These are phyloP conservation scores for Aegilops tauschii DNA, from an alignment of 176 grass and related monocot genomes.

Conservation along the genomic window DNA sequence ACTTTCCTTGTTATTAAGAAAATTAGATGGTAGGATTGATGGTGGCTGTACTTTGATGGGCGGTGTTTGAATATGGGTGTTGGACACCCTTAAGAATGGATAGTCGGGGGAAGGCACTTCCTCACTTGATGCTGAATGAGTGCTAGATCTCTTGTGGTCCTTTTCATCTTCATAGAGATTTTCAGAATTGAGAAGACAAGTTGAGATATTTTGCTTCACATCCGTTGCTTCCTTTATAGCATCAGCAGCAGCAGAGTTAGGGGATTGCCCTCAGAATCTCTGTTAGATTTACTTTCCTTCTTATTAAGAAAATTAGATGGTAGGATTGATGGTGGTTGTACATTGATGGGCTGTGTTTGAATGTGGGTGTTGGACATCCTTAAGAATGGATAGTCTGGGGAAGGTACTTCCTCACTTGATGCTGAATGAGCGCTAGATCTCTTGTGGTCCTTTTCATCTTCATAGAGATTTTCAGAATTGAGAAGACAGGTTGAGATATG, in stretches of 20 bases:
- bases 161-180: slow-evolving; percentile 43
- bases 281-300: slow-evolving; percentile 28
- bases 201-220: slow-evolving; percentile 51
- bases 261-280: slow-evolving; percentile 52
- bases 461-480: slow-evolving; percentile 38
- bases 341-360: slow-evolving; percentile 45
- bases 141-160: slow-evolving; percentile 32
- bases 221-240: slow-evolving; percentile 94
- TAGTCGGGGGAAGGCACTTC: slow-evolving; percentile 43
- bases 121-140: slow-evolving; percentile 59
- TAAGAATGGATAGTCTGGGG: slow-evolving; percentile 53
- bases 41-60: slow-evolving; percentile 56
- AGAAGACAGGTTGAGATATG: not conserved
- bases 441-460: slow-evolving; percentile 33
- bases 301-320: slow-evolving; percentile 45
- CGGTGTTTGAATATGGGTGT: slow-evolving; percentile 46
- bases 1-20: slow-evolving; percentile 40
- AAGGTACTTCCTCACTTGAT: slow-evolving; percentile 53
- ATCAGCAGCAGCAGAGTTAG: slow-evolving; percentile 58
- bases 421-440: slow-evolving; percentile 54
- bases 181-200: slow-evolving; percentile 25
- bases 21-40: slow-evolving; percentile 52
- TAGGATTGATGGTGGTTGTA: slow-evolving; percentile 56
- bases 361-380: slow-evolving; percentile 51
- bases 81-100: slow-evolving; percentile 59